Conservation (phyloP, 2,329 filamentous ascomycete species). For the Aspergillus arachidicola region DNA sequence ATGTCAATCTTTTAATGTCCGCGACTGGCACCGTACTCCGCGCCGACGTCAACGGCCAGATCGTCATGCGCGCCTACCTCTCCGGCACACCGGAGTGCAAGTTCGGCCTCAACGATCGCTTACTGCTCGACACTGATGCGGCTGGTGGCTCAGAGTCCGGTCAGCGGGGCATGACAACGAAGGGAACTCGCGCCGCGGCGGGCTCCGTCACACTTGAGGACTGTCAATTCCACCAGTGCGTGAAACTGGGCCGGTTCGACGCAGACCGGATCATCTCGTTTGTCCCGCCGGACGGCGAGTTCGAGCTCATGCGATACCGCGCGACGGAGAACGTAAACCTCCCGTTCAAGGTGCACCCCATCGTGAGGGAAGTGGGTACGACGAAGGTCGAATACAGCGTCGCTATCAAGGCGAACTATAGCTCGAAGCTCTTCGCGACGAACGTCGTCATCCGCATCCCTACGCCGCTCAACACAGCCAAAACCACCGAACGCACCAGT, state of each 20-base stretch:
- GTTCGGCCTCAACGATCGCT: conserved; percentile 93
- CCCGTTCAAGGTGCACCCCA: conserved; percentile 97
- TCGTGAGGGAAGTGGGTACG: conserved; percentile 95
- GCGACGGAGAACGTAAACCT: conserved; percentile 98
- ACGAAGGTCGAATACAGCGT: conserved; percentile 99
- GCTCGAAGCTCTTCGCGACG: conserved; percentile 92
- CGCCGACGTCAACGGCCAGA: conserved; percentile 95
- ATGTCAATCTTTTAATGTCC: conserved; percentile 99
- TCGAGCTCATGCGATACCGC: conserved; percentile 98
- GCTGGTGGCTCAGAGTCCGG: conserved; percentile 68
- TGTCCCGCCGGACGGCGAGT: conserved; percentile 94
- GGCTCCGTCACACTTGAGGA: conserved; percentile 96
- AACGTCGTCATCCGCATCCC: conserved; percentile 94
- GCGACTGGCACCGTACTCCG: conserved; percentile 91
- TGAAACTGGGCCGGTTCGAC: conserved; percentile 96
- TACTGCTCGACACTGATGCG: conserved; percentile 81
- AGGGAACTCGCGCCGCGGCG: conserved; percentile 92
- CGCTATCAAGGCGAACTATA: conserved; percentile 95
- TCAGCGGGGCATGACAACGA: conserved; percentile 60
- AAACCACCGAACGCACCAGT: conserved; percentile 87
- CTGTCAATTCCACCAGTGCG: conserved; percentile 98
- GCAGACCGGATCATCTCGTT: conserved; percentile 96
- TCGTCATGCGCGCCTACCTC: conserved; percentile 97
- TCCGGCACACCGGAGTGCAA: conserved; percentile 98
- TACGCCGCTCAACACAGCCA: conserved; percentile 93